Base-by-base conservation (phyloP, 305 asterid species). In the Fraxinus latifolia region DNA sequence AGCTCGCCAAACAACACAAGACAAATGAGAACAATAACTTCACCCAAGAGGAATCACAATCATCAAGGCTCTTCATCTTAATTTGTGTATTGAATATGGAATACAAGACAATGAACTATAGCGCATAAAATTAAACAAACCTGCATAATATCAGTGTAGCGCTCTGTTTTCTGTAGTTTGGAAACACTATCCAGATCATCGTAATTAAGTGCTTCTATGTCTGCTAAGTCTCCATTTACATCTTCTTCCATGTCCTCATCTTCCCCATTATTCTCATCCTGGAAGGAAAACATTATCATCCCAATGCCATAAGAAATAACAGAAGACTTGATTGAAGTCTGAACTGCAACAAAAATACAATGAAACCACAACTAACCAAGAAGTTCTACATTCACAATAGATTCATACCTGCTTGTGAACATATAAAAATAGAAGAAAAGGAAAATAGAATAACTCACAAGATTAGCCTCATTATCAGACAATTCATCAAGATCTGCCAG, bases 171-270 rank as follows among this genome's bases (percentile, higher is more conserved):
- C 78, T 93, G 98, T 21, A 95, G 91, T 78, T 94, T 95, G 82
- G 99, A 95, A 77, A 95, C 97, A 62, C 91, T 94, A 74, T 94
- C 99, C 67, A 95, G 89, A 86, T 95, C 98, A 80, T 95, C 98
- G 77, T 94, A 94, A 86, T 95, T 95, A 74, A 94, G 94, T 83
- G 91, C 89, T 85, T 95, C 98, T 33, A 95, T 94, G 74, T 95
- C 99, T 19, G 94, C 97, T 81, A 95, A 86, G 86, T 95, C 97
- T 81, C 96, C 98, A 71, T 90, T 93, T 60, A 89, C 77, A 86
- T 92, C 97, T 88, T 95, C 97, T 85, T 92, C 97, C 97, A 95
- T 95, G 76, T 88, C 83, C 12, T 87, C 97, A 6, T 87, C 88
- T 77, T 90, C 89, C 89, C 81, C 90, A 82, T 85, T 85, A 50